Evolutionary conservation across 352 stramenopile species (phyloP).

Genomic region (Phytophthora multivora): DNA sequence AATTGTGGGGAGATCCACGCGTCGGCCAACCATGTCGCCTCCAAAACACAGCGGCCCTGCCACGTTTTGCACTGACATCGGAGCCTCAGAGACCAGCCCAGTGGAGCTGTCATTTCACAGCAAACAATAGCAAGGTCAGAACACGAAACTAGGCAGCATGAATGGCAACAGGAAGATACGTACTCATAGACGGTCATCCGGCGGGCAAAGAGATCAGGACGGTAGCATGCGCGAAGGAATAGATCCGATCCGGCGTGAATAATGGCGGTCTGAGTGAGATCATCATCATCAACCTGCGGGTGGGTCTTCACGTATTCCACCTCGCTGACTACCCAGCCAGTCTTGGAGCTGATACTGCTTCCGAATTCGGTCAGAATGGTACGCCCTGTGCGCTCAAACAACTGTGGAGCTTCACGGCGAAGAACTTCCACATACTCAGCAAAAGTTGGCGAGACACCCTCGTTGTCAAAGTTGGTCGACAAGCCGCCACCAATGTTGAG

Average conservation of each 20-base stretch:
- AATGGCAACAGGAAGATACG: constrained; percentile 21
- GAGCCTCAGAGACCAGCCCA: constrained; percentile 52
- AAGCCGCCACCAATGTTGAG: constrained; percentile 93
- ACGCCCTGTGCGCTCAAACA: constrained; percentile 81
- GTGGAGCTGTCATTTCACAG: constrained; percentile 35
- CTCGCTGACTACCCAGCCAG: constrained; percentile 81
- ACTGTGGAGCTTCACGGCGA: constrained; percentile 60
- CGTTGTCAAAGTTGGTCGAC: constrained; percentile 88
- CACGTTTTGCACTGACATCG: constrained; percentile 69
- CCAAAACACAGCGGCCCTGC: constrained; percentile 93
- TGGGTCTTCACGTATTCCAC: constrained; percentile 92
- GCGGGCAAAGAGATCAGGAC: constrained; percentile 75
- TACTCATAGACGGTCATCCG: constrained; percentile 86
- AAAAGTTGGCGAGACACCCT: constrained; percentile 76
- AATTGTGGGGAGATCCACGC: constrained; percentile 64
- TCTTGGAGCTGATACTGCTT: constrained; percentile 85
- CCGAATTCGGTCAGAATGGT: constrained; percentile 94
- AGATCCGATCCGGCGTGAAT: constrained; percentile 92
- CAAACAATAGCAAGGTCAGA: constrained; percentile 7
- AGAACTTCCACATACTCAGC: constrained; percentile 83
- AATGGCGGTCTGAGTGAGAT: constrained; percentile 71
- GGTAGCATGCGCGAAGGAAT: constrained; percentile 89
- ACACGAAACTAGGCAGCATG: not conserved
- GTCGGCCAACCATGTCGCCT: constrained; percentile 85
- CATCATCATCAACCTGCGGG: constrained; percentile 36